These are phyloP conservation scores for Lachnellula hyalina DNA, from an alignment of 2,329 filamentous ascomycete genomes.

Conservation along the genomic window DNA sequence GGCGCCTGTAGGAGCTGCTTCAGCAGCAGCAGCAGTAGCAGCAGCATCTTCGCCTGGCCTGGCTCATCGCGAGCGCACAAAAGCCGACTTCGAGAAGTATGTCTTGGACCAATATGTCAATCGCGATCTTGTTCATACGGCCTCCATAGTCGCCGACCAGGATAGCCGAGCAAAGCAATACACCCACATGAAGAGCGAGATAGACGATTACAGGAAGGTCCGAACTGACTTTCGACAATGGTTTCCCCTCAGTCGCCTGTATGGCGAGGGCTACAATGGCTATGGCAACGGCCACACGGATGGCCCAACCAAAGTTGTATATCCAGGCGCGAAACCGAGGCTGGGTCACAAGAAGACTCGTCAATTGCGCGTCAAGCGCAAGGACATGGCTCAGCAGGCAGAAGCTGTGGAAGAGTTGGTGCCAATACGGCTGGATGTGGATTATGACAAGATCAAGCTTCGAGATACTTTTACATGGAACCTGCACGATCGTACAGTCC, in stretches of 20 bases:
- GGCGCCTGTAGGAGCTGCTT: constrained; percentile 12
- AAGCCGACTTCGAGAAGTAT: constrained; percentile 38
- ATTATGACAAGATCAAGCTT: constrained; percentile 91
- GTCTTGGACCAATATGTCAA: constrained; percentile 60
- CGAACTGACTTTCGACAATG: constrained; percentile 49
- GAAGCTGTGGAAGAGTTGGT: constrained; percentile 90
- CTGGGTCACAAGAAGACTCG: constrained; percentile 72
- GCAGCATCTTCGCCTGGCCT: constrained; percentile 19
- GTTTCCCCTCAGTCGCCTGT: constrained; percentile 54
- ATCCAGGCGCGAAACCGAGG: constrained; percentile 70
- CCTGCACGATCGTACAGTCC: constrained; percentile 80
- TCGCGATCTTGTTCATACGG: constrained; percentile 56
- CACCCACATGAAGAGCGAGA: constrained; percentile 59
- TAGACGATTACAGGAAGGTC: constrained; percentile 63
- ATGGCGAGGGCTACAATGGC: constrained; percentile 74
- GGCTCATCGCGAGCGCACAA: constrained; percentile 27
- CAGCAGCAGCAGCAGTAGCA: constrained; percentile 16
- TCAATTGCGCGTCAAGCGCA: constrained; percentile 67
- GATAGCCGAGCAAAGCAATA: constrained; percentile 51
- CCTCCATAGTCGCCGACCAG: constrained; percentile 44
- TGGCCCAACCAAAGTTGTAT: constrained; percentile 65
- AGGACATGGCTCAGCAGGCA: constrained; percentile 78
- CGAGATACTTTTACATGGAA: constrained; percentile 99
- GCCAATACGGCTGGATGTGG: constrained; percentile 85
- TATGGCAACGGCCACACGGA: constrained; percentile 87